Evolutionary conservation across 352 stramenopile species (phyloP).

Genomic region (Globisporangium radiosum): DNA sequence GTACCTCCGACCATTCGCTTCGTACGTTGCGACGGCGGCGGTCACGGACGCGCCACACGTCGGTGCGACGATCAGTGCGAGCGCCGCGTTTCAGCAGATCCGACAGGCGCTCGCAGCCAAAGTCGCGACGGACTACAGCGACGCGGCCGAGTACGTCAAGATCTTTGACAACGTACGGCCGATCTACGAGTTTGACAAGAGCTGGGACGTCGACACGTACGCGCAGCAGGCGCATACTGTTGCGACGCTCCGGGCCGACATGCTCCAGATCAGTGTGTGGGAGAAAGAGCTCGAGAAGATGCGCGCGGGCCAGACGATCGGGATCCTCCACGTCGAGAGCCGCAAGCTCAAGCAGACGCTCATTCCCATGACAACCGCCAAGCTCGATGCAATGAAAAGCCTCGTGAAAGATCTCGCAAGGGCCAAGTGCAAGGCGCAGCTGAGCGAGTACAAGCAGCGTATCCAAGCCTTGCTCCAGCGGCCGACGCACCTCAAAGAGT

Average conservation of each 20-base stretch:
- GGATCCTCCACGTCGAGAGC: constrained; percentile 91
- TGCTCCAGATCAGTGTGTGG: constrained; percentile 89
- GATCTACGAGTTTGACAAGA: constrained; percentile 89
- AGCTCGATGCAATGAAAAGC: constrained; percentile 90
- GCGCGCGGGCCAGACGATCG: constrained; percentile 86
- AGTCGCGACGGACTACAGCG: constrained; percentile 80
- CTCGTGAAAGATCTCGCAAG: constrained; percentile 89
- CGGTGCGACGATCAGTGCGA: constrained; percentile 64
- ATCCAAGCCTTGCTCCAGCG: constrained; percentile 80
- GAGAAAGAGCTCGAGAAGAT: constrained; percentile 94
- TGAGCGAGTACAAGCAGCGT: constrained; percentile 88
- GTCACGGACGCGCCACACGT: constrained; percentile 73
- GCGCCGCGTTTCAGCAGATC: constrained; percentile 68
- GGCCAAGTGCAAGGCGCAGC: constrained; percentile 80
- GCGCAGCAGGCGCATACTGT: constrained; percentile 78
- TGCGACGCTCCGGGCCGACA: constrained; percentile 81
- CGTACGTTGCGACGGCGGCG: constrained; percentile 52
- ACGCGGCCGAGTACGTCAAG: constrained; percentile 87
- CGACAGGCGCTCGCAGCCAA: constrained; percentile 76
- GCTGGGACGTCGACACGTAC: constrained; percentile 88
- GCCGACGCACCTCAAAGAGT: constrained; percentile 89
- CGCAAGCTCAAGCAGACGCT: constrained; percentile 91
- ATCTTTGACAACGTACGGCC: constrained; percentile 90
- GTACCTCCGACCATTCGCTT: constrained; percentile 82
- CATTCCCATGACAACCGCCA: constrained; percentile 89